Evolutionary conservation across 2,329 filamentous ascomycete genomes (phyloP).

Genomic region (Fusarium praegraminearum): DNA sequence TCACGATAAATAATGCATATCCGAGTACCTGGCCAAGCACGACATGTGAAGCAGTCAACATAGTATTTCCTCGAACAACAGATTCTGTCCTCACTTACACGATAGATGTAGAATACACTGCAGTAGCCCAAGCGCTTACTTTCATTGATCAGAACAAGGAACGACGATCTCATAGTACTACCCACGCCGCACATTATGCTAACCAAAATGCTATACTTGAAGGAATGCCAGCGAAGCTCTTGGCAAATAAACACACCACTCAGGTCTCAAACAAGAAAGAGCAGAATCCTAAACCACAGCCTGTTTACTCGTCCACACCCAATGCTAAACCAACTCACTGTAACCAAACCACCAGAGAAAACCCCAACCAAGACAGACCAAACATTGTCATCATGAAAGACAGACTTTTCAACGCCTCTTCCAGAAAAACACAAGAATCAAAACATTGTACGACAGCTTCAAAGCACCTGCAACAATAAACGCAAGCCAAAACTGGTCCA

Average conservation of each 20-base stretch:
- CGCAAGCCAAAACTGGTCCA: constrained; percentile 42
- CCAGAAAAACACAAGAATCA: constrained; percentile 44
- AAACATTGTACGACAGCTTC: constrained; percentile 37
- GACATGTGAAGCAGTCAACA: not conserved
- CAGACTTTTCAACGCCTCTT: constrained; percentile 25
- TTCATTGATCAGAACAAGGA: not conserved
- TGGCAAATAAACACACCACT: not conserved
- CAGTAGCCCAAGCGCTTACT: not conserved
- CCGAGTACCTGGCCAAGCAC: not conserved
- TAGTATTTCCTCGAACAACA: not conserved
- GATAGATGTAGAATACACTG: not conserved
- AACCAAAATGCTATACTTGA: not conserved
- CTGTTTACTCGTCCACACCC: not conserved
- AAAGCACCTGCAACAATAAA: constrained; percentile 40
- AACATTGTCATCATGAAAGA: not conserved
- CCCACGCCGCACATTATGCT: not conserved
- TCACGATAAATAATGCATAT: too few species aligned
- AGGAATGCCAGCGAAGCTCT: not conserved
- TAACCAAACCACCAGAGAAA: not conserved
- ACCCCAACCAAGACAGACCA: not conserved
- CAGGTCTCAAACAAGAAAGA: not conserved
- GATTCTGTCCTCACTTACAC: not conserved
- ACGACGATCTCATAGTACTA: not conserved
- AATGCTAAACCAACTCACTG: not conserved
- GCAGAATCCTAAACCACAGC: not conserved